Evolutionary conservation across 1,284 basidiomycete genomes (phyloP).

Genomic region (Porphyrellus sp.): DNA sequence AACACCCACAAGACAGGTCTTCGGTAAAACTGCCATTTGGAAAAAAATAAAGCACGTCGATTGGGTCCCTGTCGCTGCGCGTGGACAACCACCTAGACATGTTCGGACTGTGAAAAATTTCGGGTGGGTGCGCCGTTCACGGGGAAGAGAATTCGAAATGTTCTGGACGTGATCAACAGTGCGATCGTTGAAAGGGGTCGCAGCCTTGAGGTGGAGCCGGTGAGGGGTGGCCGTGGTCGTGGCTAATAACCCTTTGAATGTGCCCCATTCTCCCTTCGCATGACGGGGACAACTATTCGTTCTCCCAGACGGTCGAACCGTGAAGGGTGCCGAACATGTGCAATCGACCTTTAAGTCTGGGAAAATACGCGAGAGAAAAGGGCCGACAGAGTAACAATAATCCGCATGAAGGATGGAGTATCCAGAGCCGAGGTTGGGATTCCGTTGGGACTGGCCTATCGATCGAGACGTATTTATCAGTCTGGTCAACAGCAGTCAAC

Average conservation of each 20-base stretch:
- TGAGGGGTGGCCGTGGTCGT: constrained; percentile 5
- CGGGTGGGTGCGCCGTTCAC: neutral
- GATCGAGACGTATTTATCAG: constrained; percentile 24
- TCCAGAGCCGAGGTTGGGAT: constrained; percentile 3
- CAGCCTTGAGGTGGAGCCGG: constrained; percentile 14
- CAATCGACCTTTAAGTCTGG: neutral
- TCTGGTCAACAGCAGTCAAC: constrained; percentile 22
- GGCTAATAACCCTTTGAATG: neutral
- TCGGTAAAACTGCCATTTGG: constrained; percentile 1
- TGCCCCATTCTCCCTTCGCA: constrained; percentile 1
- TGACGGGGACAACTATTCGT: constrained; percentile 5
- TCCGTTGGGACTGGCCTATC: constrained; percentile 1
- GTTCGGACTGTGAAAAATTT: constrained; percentile 19
- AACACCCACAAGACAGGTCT: constrained; percentile 2
- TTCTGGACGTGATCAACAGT: constrained; percentile 17
- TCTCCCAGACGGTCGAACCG: neutral
- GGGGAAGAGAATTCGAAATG: constrained; percentile 9
- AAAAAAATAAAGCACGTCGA: neutral
- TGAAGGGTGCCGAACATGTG: neutral
- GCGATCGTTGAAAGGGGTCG: constrained; percentile 16
- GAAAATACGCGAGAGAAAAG: neutral
- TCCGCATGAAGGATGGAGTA: neutral
- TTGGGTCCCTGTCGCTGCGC: constrained; percentile 4
- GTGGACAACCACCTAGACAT: constrained; percentile 15
- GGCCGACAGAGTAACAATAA: neutral